phyloP scores from a whole-genome alignment of 2,329 filamentous ascomycete genomes.

The Lasiodiplodia hormozganensis region DNA sequence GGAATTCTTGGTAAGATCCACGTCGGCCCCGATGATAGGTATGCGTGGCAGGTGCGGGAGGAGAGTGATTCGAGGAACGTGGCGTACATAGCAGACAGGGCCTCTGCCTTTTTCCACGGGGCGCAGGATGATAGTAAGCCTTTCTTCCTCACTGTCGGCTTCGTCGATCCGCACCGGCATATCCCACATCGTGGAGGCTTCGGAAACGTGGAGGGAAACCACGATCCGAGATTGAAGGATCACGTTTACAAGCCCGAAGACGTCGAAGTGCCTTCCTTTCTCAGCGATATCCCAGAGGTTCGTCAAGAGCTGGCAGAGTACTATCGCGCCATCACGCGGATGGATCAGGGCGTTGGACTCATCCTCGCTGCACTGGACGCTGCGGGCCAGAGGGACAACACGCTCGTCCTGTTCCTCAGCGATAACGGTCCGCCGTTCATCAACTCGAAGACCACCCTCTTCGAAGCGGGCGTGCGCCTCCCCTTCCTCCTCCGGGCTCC shows the following conservation, averaged over 20 bases:
- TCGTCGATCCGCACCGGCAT: constrained; percentile 56
- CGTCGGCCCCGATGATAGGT: constrained; percentile 50
- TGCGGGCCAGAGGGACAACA: constrained; percentile 44
- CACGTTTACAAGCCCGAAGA: constrained; percentile 40
- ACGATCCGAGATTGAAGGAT: constrained; percentile 31
- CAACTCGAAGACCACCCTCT: constrained; percentile 60
- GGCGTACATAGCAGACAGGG: constrained; percentile 48
- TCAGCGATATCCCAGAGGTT: constrained; percentile 51
- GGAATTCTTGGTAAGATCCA: constrained; percentile 59
- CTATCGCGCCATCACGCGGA: constrained; percentile 47
- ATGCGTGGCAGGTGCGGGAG: constrained; percentile 52
- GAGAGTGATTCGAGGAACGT: constrained; percentile 56
- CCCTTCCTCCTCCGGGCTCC: constrained; percentile 53
- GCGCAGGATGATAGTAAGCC: constrained; percentile 42
- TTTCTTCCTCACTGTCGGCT: constrained; percentile 57
- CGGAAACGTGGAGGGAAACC: constrained; percentile 50
- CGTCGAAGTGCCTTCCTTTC: constrained; percentile 51
- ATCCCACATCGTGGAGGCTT: constrained; percentile 48
- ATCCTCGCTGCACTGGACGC: constrained; percentile 46
- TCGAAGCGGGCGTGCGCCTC: constrained; percentile 55
- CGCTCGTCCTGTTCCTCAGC: constrained; percentile 56
- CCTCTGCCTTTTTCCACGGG: constrained; percentile 48
- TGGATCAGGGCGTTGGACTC: constrained; percentile 53
- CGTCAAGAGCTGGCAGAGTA: constrained; percentile 54
- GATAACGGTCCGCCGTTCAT: constrained; percentile 60